phyloP scores from a whole-genome alignment of 73 alveolate species.

The Halteria grandinella region DNA sequence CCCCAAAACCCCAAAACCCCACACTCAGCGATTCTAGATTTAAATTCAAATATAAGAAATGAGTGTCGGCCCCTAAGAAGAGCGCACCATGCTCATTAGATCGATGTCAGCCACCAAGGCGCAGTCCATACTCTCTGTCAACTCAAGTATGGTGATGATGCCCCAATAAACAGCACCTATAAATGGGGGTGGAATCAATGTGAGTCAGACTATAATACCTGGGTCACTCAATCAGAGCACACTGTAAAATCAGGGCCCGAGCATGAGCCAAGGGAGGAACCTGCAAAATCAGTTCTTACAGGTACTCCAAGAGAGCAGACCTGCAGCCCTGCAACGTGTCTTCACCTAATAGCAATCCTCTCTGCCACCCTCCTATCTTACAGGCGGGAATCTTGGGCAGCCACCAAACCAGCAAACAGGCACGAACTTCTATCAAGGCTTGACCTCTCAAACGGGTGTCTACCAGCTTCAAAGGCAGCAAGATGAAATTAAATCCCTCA shows the following conservation, averaged over 20 bases:
- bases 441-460: neutral
- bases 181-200: slow-evolving; percentile 1
- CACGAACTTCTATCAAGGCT: neutral
- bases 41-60: too few relatives aligned
- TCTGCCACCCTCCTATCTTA: slow-evolving; percentile 27
- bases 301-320: neutral
- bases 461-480: neutral
- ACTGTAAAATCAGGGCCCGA: too few relatives aligned
- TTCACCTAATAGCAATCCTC: neutral
- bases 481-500: neutral
- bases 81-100: slow-evolving; percentile 32
- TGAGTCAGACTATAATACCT: neutral
- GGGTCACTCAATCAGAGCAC: neutral
- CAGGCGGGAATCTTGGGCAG: slow-evolving; percentile 4
- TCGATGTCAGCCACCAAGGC: slow-evolving; percentile 13
- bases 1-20: too few relatives aligned
- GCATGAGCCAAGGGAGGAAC: too few relatives aligned
- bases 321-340: slow-evolving; percentile 3
- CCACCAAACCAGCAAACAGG: slow-evolving; percentile 1
- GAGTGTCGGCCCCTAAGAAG: slow-evolving; percentile 69
- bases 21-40: too few relatives aligned
- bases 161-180: neutral
- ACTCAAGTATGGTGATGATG: neutral
- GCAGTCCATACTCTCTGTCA: neutral
- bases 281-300: too few relatives aligned